Evolutionary conservation across 2,329 filamentous ascomycete species (phyloP), one percentile per base, ranked within the genome.

Genomic region (Polychaeton citri): DNA sequence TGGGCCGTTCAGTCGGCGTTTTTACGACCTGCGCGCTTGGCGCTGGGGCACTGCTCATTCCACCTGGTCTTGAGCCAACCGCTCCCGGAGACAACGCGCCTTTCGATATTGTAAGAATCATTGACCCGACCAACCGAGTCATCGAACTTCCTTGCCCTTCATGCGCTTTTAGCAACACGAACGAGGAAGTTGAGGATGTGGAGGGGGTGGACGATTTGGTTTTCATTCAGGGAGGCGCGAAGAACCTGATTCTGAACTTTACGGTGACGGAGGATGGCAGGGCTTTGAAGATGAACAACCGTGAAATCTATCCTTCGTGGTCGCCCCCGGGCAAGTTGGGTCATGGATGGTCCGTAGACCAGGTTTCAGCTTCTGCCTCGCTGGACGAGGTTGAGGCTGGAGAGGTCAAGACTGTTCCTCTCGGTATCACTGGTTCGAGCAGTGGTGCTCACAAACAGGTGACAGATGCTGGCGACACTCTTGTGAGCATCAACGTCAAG

Each of bases 241-340:
- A 58, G 49, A 47, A 48, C 43, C 38, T 59, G 9, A 8, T 55
- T 12, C 59, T 81, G 26, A 63, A 69, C 46, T 71, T 81, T 47
- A 59, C 53, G 38, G 53, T 80, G 42, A 47, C 52, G 17, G 63
- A 71, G 12, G 58, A 65, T 40, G 56, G 59, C 19, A 44, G 54
- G 28, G 60, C 59, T 33, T 60, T 81, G 18, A 50, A 72, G 24
- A 48, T 80, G 38, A 79, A 80, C 54, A 72, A 68, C 38, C 68
- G 70, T 41, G 68, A 74, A 47, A 60, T 81, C 13, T 81, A 76
- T 54, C 70, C 43, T 33, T 34, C 33, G 3, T 35, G 34, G n/a
- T 12, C 30, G 19, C 20, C 38, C 19, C 32, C 37, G 17, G 38
- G 39, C 30, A 15, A 39, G 9, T 38, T 45, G 34, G 33, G 36